Evolutionary conservation across 129 eudicot species (phyloP).

Genomic region (Flaveria sonorensis): DNA sequence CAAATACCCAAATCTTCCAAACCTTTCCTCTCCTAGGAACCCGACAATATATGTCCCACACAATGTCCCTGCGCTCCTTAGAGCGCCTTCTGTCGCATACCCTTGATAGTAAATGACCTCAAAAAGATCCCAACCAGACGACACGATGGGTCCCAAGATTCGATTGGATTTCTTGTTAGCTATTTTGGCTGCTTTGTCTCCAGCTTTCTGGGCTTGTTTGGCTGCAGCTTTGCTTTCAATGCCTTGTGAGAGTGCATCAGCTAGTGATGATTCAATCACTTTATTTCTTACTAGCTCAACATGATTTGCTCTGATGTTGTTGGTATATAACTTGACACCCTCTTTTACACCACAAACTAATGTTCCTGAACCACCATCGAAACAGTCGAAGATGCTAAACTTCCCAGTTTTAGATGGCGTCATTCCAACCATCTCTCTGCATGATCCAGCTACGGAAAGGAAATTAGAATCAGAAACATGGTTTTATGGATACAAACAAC

Average conservation of each 20-base stretch:
- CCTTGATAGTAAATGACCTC: slow-evolving; percentile 81
- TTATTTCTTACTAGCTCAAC: slow-evolving; percentile 60
- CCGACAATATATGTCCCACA: slow-evolving; percentile 69
- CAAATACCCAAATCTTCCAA: slow-evolving; percentile 78
- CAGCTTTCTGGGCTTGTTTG: slow-evolving; percentile 65
- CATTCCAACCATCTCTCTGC: slow-evolving; percentile 62
- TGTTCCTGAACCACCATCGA: slow-evolving; percentile 75
- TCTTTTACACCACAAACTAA: slow-evolving; percentile 75
- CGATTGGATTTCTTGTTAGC: slow-evolving; percentile 65
- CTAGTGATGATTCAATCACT: slow-evolving; percentile 59
- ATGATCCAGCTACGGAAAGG: slow-evolving; percentile 59
- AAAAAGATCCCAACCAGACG: slow-evolving; percentile 86
- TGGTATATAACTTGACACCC: slow-evolving; percentile 62
- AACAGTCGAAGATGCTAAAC: slow-evolving; percentile 65
- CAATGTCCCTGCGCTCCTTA: slow-evolving; percentile 78
- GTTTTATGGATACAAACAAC: neutral
- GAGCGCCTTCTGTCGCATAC: slow-evolving; percentile 59
- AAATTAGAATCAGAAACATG: slow-evolving; percentile 18
- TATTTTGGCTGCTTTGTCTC: slow-evolving; percentile 74
- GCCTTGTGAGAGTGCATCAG: slow-evolving; percentile 71
- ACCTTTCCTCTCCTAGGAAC: slow-evolving; percentile 58
- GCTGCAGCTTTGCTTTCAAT: slow-evolving; percentile 59
- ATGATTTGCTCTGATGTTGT: slow-evolving; percentile 62
- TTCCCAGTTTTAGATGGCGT: slow-evolving; percentile 58
- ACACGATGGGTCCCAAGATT: slow-evolving; percentile 70